Evolutionary conservation across 352 stramenopile species (phyloP).

Genomic region (Globisporangium uncinulatum): DNA sequence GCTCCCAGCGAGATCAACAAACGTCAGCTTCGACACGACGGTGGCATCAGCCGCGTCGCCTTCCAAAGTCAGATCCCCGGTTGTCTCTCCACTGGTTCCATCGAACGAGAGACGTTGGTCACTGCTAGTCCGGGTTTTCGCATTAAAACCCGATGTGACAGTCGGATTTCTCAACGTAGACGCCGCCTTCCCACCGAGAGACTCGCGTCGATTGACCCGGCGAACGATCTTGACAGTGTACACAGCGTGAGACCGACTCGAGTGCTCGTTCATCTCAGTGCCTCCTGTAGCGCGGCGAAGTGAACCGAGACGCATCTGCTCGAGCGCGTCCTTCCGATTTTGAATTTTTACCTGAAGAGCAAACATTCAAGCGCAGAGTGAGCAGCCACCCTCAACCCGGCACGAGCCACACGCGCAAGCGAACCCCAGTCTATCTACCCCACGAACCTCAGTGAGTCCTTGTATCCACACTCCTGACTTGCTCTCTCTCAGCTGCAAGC

Average conservation of each 20-base stretch:
- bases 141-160: background rate
- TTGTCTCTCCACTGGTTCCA: slow-evolving; percentile 5
- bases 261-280: slow-evolving; percentile 88
- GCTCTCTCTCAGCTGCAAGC: slow-evolving; percentile 64
- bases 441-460: slow-evolving; percentile 57
- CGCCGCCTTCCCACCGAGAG: slow-evolving; percentile 5
- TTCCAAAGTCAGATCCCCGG: slow-evolving; percentile 7
- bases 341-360: slow-evolving; percentile 39
- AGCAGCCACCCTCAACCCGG: background rate
- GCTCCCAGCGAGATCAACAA: slow-evolving; percentile 83
- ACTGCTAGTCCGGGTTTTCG: slow-evolving; percentile 14
- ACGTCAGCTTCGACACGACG: slow-evolving; percentile 79
- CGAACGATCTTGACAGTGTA: slow-evolving; percentile 86
- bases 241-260: slow-evolving; percentile 82
- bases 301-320: slow-evolving; percentile 76
- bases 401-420: no score
- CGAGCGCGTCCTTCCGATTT: slow-evolving; percentile 50
- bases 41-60: slow-evolving; percentile 27
- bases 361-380: background rate
- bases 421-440: no score
- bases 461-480: slow-evolving; percentile 73
- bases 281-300: slow-evolving; percentile 72
- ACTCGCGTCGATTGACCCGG: slow-evolving; percentile 25
- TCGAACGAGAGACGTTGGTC: slow-evolving; percentile 12
- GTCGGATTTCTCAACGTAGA: slow-evolving; percentile 9